A percentile compares a stretch with the other conserved stretches of the same genome.
phyloP scores from a whole-genome alignment of 805 yeast species.

The Torulaspora delbrueckii region DNA sequence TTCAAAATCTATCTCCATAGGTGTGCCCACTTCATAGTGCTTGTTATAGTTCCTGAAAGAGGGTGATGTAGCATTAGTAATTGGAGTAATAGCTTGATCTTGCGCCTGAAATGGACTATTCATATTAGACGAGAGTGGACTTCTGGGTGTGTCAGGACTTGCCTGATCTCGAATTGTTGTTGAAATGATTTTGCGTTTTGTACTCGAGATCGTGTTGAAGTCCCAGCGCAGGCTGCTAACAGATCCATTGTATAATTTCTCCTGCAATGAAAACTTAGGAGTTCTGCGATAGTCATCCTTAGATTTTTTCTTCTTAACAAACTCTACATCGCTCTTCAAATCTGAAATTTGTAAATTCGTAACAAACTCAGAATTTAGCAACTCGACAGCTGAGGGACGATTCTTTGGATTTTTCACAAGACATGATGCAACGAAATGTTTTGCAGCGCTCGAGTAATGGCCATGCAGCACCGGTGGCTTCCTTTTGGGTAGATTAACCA shows the following conservation, averaged over 20 bases:
- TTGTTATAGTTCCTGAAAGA: conserved; percentile 20
- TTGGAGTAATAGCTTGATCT: conserved; percentile 13
- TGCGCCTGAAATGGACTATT: conserved; percentile 12
- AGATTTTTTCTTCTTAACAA: conserved; percentile 33
- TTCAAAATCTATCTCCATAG: conserved; percentile 21
- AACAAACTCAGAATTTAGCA: conserved; percentile 54
- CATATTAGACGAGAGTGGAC: conserved; percentile 19
- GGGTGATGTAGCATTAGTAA: conserved; percentile 22
- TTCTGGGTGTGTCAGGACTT: conserved; percentile 10
- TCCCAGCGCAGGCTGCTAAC: conserved; percentile 11
- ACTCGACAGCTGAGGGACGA: conserved; percentile 56
- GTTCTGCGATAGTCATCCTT: conserved; percentile 22
- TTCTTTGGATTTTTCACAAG: conserved; percentile 57
- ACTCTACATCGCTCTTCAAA: conserved; percentile 39
- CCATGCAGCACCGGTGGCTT: conserved; percentile 32
- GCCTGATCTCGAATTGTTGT: conserved; percentile 4
- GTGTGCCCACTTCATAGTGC: conserved; percentile 18
- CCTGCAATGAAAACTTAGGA: conserved; percentile 39
- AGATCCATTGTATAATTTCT: conserved; percentile 26
- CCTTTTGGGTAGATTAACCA: conserved; percentile 43
- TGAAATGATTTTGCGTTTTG: not conserved
- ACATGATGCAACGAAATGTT: conserved; percentile 59
- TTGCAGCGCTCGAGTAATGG: conserved; percentile 35
- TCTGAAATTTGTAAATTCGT: conserved; percentile 36
- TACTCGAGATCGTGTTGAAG: conserved; percentile 4